Base-by-base conservation (phyloP, 345 rosid species). In the Boechera retrofracta region DNA sequence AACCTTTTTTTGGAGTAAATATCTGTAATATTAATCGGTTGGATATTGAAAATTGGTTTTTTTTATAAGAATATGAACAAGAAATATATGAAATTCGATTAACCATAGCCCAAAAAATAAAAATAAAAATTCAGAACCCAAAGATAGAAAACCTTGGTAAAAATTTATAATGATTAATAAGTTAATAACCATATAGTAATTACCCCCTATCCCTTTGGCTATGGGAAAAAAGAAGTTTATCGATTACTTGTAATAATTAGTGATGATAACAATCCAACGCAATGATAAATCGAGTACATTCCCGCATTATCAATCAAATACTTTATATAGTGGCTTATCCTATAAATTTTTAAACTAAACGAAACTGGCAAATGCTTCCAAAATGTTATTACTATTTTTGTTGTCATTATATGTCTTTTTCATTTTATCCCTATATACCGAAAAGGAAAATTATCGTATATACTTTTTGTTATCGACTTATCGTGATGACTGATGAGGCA, bases 391-490 rank as follows among this genome's bases (percentile, higher is more conserved):
- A 49, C 68, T 60, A 18, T 68, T 49, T 16, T 68, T 74, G 54
- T 58, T 45, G 38, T 66, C 16, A 24, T 48, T 26, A 39, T 51
- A 39, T 16, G 45, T 59, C 74, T 59, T 49, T 21, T 24, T 52
- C 65, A 10, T 21, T 60, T 53, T 69, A 61, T 76, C 64, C 12
- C 65, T 62, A 10, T 69, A 69, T 7, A 45, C 16, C 10, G 28
- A 42, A 59, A 60, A 39, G 28, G 11, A 6, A 58, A 39, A 13
- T 11, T 2, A 9, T 68, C 51, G 69, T 60, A 60, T 68, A 62
- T 55, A 51, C 76, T 70, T 62, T 76, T 55, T 71, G 76, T 70
- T 77, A 70, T 33, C 64, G 21, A 60, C 79, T 76, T 76, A 68
- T 68, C 79, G 44, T 52, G 64, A 76, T 54, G 63, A 76, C 64